phyloP scores from a whole-genome alignment of 768 basidiomycete genomes.

The Rhodotorula taiwanensis region DNA sequence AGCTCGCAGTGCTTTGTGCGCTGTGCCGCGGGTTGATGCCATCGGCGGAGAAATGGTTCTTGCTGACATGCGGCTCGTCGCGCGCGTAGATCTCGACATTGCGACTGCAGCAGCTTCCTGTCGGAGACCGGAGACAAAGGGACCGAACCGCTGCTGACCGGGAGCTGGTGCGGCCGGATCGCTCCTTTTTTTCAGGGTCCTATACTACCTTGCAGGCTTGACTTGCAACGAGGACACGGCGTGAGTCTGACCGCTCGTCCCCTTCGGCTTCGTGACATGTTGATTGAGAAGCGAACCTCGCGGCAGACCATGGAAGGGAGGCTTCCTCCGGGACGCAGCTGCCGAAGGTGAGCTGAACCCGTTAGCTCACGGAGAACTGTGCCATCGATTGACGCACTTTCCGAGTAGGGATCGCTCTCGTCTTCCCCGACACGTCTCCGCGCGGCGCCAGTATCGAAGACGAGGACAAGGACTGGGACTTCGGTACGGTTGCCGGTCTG shows the following conservation, averaged over 20 bases:
- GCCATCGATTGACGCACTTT: too few relatives aligned
- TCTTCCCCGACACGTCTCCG: constrained; percentile 94
- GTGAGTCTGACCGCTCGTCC: constrained; percentile 48
- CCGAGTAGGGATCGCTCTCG: constrained; percentile 77
- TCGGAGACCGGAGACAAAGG: too few relatives aligned
- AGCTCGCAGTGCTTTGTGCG: too few relatives aligned
- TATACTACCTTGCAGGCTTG: constrained; percentile 78
- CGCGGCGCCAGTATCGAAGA: constrained; percentile 67
- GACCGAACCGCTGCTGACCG: background rate
- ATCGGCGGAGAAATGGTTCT: too few relatives aligned
- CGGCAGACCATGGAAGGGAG: constrained; percentile 80
- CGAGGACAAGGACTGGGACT: constrained; percentile 64
- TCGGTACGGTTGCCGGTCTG: constrained; percentile 54
- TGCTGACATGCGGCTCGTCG: too few relatives aligned
- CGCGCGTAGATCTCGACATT: too few relatives aligned
- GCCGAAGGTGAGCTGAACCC: constrained; percentile 49
- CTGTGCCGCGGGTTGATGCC: too few relatives aligned
- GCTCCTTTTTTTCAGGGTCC: constrained; percentile 46
- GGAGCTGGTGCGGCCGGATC: background rate
- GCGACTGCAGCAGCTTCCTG: too few relatives aligned
- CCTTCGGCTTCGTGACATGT: background rate
- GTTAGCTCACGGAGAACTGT: too few relatives aligned
- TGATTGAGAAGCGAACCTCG: background rate
- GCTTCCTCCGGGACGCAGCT: constrained; percentile 77
- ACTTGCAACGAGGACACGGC: constrained; percentile 92